These are phyloP conservation scores for Emergomyces orientalis DNA, from an alignment of 2,329 filamentous ascomycete genomes.

Conservation along the genomic window DNA sequence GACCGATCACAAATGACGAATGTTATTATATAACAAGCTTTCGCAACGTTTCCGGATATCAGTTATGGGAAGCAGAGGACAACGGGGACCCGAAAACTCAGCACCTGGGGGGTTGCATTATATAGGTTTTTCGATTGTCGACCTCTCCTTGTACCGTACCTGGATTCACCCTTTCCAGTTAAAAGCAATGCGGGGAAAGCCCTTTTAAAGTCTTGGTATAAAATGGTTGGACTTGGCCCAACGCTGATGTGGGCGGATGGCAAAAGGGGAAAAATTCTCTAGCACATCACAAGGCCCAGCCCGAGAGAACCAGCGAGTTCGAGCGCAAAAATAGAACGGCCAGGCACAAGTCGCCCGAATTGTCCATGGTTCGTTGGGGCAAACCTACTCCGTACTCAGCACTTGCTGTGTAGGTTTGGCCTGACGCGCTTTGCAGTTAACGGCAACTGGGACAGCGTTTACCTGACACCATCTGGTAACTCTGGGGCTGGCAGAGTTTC, in stretches of 20 bases:
- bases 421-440: conserved; percentile 19
- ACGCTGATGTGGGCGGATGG: background rate
- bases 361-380: background rate
- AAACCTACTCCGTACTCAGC: too few relatives aligned
- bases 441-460: conserved; percentile 10
- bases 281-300: conserved; percentile 4
- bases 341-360: background rate
- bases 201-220: background rate
- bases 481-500: background rate
- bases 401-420: too few relatives aligned
- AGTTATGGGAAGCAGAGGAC: background rate
- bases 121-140: background rate
- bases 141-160: background rate
- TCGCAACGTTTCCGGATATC: background rate
- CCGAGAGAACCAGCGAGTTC: background rate
- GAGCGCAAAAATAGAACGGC: background rate
- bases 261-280: background rate
- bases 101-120: background rate
- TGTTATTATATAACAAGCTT: conserved; percentile 4
- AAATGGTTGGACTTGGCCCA: background rate
- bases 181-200: background rate
- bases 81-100: background rate
- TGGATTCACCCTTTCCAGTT: background rate
- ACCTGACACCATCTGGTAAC: background rate
- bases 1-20: background rate